Evolutionary conservation across 495 filamentous ascomycete species (phyloP), one percentile per base, ranked within the genome.

Genomic region (Neurospora discreta): DNA sequence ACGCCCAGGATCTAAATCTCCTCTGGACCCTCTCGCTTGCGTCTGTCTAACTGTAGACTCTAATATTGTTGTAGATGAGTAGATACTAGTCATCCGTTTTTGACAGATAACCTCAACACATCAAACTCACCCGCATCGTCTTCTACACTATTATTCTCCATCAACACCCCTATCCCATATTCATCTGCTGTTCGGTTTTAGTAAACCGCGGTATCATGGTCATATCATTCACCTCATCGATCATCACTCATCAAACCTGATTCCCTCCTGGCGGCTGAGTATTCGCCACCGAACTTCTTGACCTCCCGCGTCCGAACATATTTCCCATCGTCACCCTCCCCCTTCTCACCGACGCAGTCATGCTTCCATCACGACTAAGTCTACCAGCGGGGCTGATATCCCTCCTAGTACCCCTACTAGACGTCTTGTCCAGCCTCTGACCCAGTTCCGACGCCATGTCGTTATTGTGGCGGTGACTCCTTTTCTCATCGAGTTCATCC

Each of bases 391-490:
- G 26, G 26, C 52, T 65, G 7, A 65, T 15, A 18, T 44, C 42
- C 8, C 42, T n/a, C 42, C 9, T 44, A 11, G 42, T 44, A n/a
- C 15, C 77, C 46, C 58, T 73, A 39, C 75, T 76, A 20, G 9
- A 40, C 8, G 70, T 60, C 60, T 71, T 76, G n/a, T 76, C 72
- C 65, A 72, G 38, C 5, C 42, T 68, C 69, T 71, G 75, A 33
- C 75, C 71, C 41, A 72, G n/a, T 44, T 58, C 69, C 30, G 26
- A 36, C 9, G 16, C 42, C 23, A 46, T 58, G 8, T 38, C 26
- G 1, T 65, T 36, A 9, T 30, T 6, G 16, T 43, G 42, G 6
- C 23, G 36, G 0, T 44, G 69, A 6, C 20, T 58, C 26, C 9
- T 33, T 3, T 65, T 36, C 13, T 65, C 52, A 15, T 65, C 52